phyloP scores from a whole-genome alignment of 345 rosid species.

The Lumnitzera littorea region DNA sequence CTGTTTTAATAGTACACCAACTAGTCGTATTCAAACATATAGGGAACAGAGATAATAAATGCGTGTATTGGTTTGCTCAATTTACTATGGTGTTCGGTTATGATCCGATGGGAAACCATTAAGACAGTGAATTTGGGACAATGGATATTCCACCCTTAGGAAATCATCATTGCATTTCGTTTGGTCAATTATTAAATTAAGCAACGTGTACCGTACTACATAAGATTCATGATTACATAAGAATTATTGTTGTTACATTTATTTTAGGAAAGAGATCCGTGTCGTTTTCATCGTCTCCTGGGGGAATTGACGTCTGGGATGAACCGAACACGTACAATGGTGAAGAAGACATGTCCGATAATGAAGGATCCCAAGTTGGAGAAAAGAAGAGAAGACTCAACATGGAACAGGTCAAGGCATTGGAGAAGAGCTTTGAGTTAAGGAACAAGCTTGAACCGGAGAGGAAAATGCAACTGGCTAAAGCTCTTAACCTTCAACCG shows the following conservation, averaged over 20 bases:
- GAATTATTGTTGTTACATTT: slow-evolving; percentile 5
- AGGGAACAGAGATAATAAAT: too few species aligned
- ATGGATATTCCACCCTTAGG: too few species aligned
- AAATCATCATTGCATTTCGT: too few species aligned
- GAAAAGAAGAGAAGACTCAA: slow-evolving; percentile 85
- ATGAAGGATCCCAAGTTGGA: slow-evolving; percentile 71
- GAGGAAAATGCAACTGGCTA: slow-evolving; percentile 89
- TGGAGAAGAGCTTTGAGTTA: slow-evolving; percentile 83
- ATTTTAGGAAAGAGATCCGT: slow-evolving; percentile 18
- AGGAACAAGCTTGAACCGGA: slow-evolving; percentile 94
- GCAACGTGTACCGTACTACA: neutral
- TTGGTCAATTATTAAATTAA: too few species aligned
- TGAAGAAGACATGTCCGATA: slow-evolving; percentile 77
- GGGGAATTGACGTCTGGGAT: slow-evolving; percentile 5
- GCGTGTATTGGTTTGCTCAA: too few species aligned
- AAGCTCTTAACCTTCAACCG: slow-evolving; percentile 83
- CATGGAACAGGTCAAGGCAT: slow-evolving; percentile 86
- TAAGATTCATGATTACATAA: neutral
- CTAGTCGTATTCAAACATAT: too few species aligned
- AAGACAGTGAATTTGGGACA: too few species aligned
- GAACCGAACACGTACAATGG: slow-evolving; percentile 35
- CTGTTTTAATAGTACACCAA: too few species aligned
- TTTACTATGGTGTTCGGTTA: too few species aligned
- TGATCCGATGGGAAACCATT: too few species aligned
- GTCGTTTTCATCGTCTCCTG: slow-evolving; percentile 11